These are phyloP conservation scores for Firmiana major DNA, from an alignment of 345 rosid species.

Conservation along the genomic window DNA sequence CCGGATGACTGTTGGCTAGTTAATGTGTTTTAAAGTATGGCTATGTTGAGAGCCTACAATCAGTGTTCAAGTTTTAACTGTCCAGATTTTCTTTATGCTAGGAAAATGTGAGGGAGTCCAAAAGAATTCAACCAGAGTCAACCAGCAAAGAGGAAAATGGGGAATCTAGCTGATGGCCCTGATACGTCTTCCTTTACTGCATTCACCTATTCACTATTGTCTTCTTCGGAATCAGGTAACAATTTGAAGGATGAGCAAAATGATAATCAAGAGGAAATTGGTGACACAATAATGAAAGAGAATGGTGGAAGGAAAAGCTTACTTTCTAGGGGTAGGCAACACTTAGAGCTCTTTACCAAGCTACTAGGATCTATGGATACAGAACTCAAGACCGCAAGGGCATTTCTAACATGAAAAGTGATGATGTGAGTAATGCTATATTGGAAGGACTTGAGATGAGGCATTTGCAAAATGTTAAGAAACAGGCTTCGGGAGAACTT, in stretches of 20 bases:
- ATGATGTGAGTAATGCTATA: conserved; percentile 31
- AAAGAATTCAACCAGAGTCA: conserved; percentile 42
- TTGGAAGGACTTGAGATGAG: conserved; percentile 62
- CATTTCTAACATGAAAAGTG: conserved; percentile 34
- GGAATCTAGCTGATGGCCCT: conserved; percentile 56
- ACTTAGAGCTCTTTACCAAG: conserved; percentile 49
- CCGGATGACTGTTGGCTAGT: no score
- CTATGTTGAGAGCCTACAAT: neutral
- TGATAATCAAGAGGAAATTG: conserved; percentile 37
- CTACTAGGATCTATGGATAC: conserved; percentile 46
- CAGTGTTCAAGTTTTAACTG: neutral
- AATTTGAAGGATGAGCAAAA: conserved; percentile 39
- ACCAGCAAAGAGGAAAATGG: conserved; percentile 38
- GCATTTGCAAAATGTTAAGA: conserved; percentile 32
- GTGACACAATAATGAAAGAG: conserved; percentile 48
- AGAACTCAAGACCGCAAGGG: conserved; percentile 47
- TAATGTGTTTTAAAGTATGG: no score
- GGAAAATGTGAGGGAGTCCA: conserved; percentile 50
- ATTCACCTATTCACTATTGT: conserved; percentile 74
- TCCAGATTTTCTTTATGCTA: conserved; percentile 12
- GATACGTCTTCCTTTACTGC: conserved; percentile 95
- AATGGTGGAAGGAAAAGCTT: conserved; percentile 52
- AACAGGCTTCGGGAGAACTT: conserved; percentile 32
- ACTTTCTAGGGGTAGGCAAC: conserved; percentile 70
- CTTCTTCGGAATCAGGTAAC: conserved; percentile 49